Percentiles rank a stretch among this genome's conserved stretches.
phyloP scores from a whole-genome alignment of 495 filamentous ascomycete species.

The Aspergillus incahuasiensis region DNA sequence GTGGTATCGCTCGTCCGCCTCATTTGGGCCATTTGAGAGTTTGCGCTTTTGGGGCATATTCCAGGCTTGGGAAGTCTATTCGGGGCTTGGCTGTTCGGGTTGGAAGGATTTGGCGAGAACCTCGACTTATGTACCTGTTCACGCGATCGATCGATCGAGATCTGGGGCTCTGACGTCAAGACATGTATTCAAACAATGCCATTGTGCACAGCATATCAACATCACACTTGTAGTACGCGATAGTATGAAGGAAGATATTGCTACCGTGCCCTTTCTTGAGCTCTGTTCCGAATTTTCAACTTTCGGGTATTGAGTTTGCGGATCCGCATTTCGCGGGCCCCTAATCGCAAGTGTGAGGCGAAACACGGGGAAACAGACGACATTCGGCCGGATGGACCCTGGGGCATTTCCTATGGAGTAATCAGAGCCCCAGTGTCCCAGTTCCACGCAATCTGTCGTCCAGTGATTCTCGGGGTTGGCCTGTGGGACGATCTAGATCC shows the following conservation, averaged over 20 bases:
- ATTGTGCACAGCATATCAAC: background rate
- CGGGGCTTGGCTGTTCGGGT: background rate
- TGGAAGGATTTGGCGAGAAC: background rate
- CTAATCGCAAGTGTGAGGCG: background rate
- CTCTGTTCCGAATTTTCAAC: background rate
- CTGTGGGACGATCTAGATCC: background rate
- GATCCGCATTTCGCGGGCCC: background rate
- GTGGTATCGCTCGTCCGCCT: conserved; percentile 25
- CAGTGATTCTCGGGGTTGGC: background rate
- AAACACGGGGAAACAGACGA: background rate
- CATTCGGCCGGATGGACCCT: background rate
- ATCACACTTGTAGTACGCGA: background rate
- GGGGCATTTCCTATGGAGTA: background rate
- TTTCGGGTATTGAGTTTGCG: background rate
- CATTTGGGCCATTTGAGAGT: background rate
- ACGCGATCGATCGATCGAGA: conserved; percentile 3
- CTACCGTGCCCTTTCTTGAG: background rate
- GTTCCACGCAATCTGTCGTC: background rate
- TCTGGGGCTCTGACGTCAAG: background rate
- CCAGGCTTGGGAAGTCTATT: background rate
- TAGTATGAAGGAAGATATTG: background rate
- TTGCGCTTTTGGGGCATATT: background rate
- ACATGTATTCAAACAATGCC: background rate
- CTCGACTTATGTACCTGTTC: background rate
- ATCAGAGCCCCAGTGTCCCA: background rate